Evolutionary conservation across 768 basidiomycete species (phyloP), one percentile per base, ranked within the genome.

Genomic region (Boletus sp.): DNA sequence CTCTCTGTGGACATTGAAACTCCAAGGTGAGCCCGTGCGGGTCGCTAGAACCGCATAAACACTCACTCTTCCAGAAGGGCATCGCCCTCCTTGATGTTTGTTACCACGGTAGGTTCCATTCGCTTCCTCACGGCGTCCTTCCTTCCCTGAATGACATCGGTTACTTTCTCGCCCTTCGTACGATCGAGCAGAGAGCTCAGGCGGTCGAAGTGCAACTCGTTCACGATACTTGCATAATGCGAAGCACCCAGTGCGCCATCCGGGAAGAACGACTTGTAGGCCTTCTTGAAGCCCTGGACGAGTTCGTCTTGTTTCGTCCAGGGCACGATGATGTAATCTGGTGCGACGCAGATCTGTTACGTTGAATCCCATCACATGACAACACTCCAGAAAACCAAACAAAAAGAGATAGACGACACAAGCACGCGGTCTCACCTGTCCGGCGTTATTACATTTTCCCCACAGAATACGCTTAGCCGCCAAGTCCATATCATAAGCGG

Each of bases 401-500:
- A 40, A n/a, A 19, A 29, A 4, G 0, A 25, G 37, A 37, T 23
- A 47, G 27, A 35, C 30, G 2, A 40, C 4, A 27, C 25, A 21
- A 33, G 21, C 35, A 27, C 9, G 40, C 19, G 8, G 15, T 14
- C 67, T 50, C 41, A 75, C 81, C 76, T 88, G 87, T 9, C 88
- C 88, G 2, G 81, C 75, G 57, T 90, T 89, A 53, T 70, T 74
- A 9, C 72, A 72, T 68, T 89, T 90, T 1, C 83, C 87, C 79
- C 81, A 86, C 27, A 88, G 68, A 33, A 87, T 77, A 8, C 88
- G 79, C 62, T 79, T 81, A 4, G 87, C 88, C 0, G 82, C 79
- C 32, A 84, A 55, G 6, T 75, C 69, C 58, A 83, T 58, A 39
- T 76, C 74, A 57, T 67, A 69, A 23, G 72, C 69, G 7, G 74